Evolutionary conservation across 768 basidiomycete species (phyloP).

Genomic region (Leccinellum albellum): DNA sequence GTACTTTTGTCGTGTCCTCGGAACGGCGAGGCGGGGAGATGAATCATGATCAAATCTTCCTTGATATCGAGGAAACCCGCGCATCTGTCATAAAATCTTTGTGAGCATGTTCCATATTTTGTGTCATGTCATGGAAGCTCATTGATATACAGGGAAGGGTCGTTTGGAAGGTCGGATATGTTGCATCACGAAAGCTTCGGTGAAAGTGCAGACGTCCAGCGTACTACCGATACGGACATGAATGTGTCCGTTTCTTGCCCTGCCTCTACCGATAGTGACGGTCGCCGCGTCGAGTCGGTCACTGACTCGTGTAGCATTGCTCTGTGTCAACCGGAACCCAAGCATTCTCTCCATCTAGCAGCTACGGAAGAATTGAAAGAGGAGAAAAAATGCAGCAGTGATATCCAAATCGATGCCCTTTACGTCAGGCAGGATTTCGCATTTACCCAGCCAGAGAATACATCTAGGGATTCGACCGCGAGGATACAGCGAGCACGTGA

Average conservation of each 20-base stretch:
- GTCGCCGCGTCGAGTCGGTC: neutral
- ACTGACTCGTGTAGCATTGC: neutral
- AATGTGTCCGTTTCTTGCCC: neutral
- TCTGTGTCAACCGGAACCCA: neutral
- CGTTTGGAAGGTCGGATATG: neutral
- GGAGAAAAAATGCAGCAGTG: neutral
- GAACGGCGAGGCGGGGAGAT: neutral
- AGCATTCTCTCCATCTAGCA: neutral
- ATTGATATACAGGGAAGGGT: constrained; percentile 1
- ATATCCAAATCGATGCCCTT: neutral
- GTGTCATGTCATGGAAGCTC: neutral
- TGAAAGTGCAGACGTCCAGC: neutral
- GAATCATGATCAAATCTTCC: neutral
- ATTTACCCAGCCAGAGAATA: neutral
- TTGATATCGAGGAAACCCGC: neutral
- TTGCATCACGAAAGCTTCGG: neutral
- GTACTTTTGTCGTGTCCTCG: neutral
- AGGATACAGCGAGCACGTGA: neutral
- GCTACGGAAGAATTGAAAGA: neutral
- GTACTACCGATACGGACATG: neutral
- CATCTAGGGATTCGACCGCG: neutral
- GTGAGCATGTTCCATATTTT: neutral
- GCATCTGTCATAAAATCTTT: neutral
- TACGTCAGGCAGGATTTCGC: neutral
- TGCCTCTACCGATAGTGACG: neutral